Base-by-base conservation (phyloP, 805 yeast genomes). In the Yarrowia divulgata region DNA sequence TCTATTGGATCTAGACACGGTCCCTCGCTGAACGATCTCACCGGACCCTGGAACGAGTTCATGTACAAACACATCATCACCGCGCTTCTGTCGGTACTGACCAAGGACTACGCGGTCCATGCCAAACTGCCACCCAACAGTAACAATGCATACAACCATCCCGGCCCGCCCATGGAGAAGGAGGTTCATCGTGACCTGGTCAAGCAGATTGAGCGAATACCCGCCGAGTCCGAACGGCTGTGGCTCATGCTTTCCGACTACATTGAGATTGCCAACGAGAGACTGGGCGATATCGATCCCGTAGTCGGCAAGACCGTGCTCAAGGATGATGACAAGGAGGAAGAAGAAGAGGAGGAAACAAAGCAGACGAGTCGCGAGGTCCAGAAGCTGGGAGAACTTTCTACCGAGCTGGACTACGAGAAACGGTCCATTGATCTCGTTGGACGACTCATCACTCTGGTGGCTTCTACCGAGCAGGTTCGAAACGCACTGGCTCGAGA, bases 11-110 rank as follows among this genome's bases (percentile, higher is more conserved):
- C 77, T 23, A 72, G 81, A 69, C 77, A 78, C 45, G 71, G 76
- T 1, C 69, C 77, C 13, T 69, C 74, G 5, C 70, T 80, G 49
- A 78, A 79, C 70, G 82, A 80, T 64, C 79, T 79, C 18, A 71
- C 77, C 7, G 71, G 71, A 40, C 73, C 73, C n/a, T 80, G 82
- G 81, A 72, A 75, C 64, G 79, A 76, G 58, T 74, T 75, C 67
- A 71, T 79, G 52, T 76, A 74, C 72, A 79, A 80, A 70, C 73
- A 78, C n/a, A 74, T 77, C 18, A 71, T 75, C 12, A 71, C 75
- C 8, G 70, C 78, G 13, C 71, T 79, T 40, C 69, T 80, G 48
- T 66, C 75, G 39, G 72, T 79, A 9, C 71, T 80, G 16, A 40
- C 48, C 8, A 63, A 63, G 32, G 68, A 63, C 39, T 63, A 63